Evolutionary conservation across 305 asterid genomes (phyloP).

Genomic region (Fraxinus angustifolia): DNA sequence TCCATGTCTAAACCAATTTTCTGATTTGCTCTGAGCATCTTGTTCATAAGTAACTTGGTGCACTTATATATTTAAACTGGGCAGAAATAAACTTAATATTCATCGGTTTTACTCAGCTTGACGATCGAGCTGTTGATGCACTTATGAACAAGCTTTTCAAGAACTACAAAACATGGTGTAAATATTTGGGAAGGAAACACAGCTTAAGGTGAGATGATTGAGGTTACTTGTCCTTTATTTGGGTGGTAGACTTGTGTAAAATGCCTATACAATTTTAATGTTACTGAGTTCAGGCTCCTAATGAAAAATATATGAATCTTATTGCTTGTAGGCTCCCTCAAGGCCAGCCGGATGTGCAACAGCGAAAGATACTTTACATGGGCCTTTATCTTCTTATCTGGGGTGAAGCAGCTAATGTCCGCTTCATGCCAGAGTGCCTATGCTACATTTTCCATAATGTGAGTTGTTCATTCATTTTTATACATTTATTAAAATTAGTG

Average conservation of each 20-base stretch:
- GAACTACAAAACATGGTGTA: slow-evolving; percentile 99
- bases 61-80: slow-evolving; percentile 8
- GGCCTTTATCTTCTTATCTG: slow-evolving; percentile 98
- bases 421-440: slow-evolving; percentile 98
- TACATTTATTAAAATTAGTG: slow-evolving; percentile 8
- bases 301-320: slow-evolving; percentile 16
- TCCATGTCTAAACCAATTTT: slow-evolving; percentile 10
- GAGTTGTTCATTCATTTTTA: slow-evolving; percentile 38
- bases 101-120: slow-evolving; percentile 56
- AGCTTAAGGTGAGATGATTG: slow-evolving; percentile 70
- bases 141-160: slow-evolving; percentile 90
- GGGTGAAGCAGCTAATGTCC: slow-evolving; percentile 98
- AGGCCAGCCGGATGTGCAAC: slow-evolving; percentile 80
- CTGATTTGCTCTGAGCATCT: slow-evolving; percentile 2
- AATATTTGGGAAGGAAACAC: slow-evolving; percentile 89
- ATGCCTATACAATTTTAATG: background rate
- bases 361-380: slow-evolving; percentile 91
- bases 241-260: slow-evolving; percentile 6
- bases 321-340: slow-evolving; percentile 75
- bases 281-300: slow-evolving; percentile 17
- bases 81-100: slow-evolving; percentile 22
- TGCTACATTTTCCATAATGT: slow-evolving; percentile 99
- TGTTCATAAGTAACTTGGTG: slow-evolving; percentile 5
- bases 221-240: background rate
- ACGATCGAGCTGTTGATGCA: slow-evolving; percentile 92